Base-by-base conservation (phyloP, 768 basidiomycete species). In the Tulasnella sp. region DNA sequence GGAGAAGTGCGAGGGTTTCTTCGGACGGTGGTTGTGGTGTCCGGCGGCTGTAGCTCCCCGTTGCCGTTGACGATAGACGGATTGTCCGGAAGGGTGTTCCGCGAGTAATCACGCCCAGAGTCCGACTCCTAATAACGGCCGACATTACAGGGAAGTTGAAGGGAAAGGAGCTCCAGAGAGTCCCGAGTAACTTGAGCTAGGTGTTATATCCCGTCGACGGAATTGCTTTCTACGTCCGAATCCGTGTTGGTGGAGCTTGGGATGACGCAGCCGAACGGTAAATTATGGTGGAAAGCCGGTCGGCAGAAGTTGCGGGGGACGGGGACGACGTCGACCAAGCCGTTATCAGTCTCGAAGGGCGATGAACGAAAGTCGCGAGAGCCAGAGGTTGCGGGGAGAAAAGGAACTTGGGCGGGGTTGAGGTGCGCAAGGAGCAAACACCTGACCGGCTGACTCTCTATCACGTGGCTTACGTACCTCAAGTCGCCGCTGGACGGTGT, bases 1-100 rank as follows among this genome's bases (percentile, higher is more conserved):
- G 84, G 32, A 93, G 81, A 29, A 92, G 83, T 37, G 86, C 82
- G 7, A 86, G 83, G 39, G 88, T 79, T 75, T 90, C 84, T 9
- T 82, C 79, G 34, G 85, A 83, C 16, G 42, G 70, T 29, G 74
- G 73, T 12, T 65, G 40, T 26, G 75, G 67, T 34, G 74, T 64
- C 65, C 71, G 47, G n/a, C 47, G 47, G 47, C 26, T 1, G 47
- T 26, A 52, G 19, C 47, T 26, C 9, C 47, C 22, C 26, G 47
- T 52, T 52, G 47, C 47, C 16, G 47, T 52, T 26, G 47, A 52
- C 26, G 47, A 52, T 1, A 52, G 47, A 26, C 47, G 47, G 1
- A 52, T 26, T 5, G 47, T 26, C 26, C n/a, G 47, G 47, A n/a
- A 52, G 47, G 7, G 7, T 26, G n/a, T 52, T 22, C 47, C 47